Evolutionary conservation across 495 filamentous ascomycete genomes (phyloP), one percentile per base, ranked within the genome.

Genomic region (Hypoxylon perforatum): DNA sequence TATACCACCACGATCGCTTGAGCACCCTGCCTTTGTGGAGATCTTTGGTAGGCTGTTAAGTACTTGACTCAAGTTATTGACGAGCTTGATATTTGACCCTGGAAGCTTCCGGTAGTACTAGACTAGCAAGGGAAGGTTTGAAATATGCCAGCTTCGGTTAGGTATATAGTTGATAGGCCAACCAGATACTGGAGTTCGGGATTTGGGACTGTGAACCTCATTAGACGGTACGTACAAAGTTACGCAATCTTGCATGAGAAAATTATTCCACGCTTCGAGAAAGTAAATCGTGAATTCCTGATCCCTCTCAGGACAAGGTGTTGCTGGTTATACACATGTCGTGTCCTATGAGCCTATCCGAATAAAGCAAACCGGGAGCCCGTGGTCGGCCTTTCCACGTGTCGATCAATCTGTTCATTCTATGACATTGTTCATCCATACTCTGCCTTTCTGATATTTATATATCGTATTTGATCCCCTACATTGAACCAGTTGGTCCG

Each of bases 181-280:
- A 17, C 44, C n/a, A 18, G 22, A 50, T 17, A 44, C 14, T 19
- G 4, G 11, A 33, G 30, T 54, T 38, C 4, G n/a, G n/a, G 15
- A 14, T 42, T 38, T 52, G n/a, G 49, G n/a, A 2, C 22, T 30
- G 19, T 49, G 33, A 51, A 38, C 33, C 39, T 36, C 50, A 56
- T 61, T 22, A 22, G n/a, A 57, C 18, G 6, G n/a, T 28, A 56
- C 17, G 11, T 6, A 7, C 4, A 14, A 30, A 33, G 19, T 52
- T 62, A 62, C 58, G 58, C 58, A 52, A 62, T 48, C 57, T 23
- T 57, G 63, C 57, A 67, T 67, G 15, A 14, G 18, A 19, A 10
- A 7, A 46, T 36, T 28, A 42, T 18, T 23, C 23, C 51, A 51
- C 52, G 54, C 50, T 22, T 41, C 10, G 21, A 18, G n/a, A 41